phyloP scores from a whole-genome alignment of 2,329 filamentous ascomycete species.

The Colletotrichum trifolii region DNA sequence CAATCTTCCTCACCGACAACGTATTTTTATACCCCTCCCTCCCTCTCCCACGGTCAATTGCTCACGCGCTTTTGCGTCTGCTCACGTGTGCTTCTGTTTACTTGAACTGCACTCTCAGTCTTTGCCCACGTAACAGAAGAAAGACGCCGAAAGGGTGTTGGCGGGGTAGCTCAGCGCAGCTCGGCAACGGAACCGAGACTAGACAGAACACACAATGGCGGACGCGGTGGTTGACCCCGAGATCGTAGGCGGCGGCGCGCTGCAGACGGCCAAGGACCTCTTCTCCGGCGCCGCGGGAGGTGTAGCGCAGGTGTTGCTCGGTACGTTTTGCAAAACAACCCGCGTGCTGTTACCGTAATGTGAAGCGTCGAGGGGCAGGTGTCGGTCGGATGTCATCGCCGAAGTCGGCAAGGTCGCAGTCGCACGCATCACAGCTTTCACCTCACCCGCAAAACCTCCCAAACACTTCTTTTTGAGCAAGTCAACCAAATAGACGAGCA shows the following conservation, averaged over 20 bases:
- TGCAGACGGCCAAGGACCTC: slow-evolving; percentile 85
- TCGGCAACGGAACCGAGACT: too few species aligned
- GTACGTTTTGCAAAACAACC: slow-evolving; percentile 60
- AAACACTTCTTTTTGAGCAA: too few species aligned
- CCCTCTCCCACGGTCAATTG: background rate
- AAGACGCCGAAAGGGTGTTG: slow-evolving; percentile 10
- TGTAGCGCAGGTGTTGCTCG: slow-evolving; percentile 91
- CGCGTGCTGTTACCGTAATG: too few species aligned
- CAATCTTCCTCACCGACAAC: background rate
- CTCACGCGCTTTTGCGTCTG: background rate
- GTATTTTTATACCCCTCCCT: background rate
- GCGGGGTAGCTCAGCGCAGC: slow-evolving; percentile 18
- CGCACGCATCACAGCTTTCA: too few species aligned
- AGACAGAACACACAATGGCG: slow-evolving; percentile 20
- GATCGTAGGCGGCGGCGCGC: slow-evolving; percentile 45
- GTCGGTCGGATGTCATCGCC: slow-evolving; percentile 68
- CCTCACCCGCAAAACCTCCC: too few species aligned
- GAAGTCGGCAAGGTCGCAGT: slow-evolving; percentile 82
- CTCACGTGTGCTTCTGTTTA: background rate
- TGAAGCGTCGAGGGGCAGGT: background rate
- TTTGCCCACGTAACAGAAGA: background rate
- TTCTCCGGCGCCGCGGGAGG: slow-evolving; percentile 91
- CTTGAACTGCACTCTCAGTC: background rate
- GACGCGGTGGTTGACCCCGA: slow-evolving; percentile 33
- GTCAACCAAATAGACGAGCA: too few species aligned